A percentile compares a stretch with the other conserved stretches of the same genome.
Conservation (phyloP, 257 asterid species). For the Salvia splendens region DNA sequence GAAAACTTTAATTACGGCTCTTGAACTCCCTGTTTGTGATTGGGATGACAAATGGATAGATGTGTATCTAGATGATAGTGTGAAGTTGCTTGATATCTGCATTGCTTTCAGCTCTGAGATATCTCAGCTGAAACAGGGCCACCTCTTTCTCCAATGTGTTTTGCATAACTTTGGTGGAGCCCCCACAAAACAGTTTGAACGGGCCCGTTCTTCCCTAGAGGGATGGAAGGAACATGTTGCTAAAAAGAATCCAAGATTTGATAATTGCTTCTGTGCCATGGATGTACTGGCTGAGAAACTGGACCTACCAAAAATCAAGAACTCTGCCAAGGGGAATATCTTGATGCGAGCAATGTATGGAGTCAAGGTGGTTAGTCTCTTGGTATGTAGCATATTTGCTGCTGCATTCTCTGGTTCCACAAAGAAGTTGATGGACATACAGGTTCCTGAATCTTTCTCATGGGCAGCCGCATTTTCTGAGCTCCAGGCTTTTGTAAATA, state of each 20-base stretch:
- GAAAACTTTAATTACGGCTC: conserved; percentile 61
- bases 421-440: conserved; percentile 57
- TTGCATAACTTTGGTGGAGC: conserved; percentile 47
- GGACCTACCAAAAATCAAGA: conserved; percentile 78
- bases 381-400: conserved; percentile 66
- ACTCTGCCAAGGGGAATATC: conserved; percentile 77
- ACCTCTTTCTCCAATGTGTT: conserved; percentile 65
- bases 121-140: conserved; percentile 72
- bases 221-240: conserved; percentile 70
- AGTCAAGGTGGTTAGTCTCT: conserved; percentile 62
- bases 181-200: conserved; percentile 49
- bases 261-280: conserved; percentile 61
- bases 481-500: conserved; percentile 54
- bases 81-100: conserved; percentile 77
- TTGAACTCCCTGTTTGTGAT: conserved; percentile 69
- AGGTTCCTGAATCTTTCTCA: conserved; percentile 43
- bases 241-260: conserved; percentile 63
- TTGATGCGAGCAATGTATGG: conserved; percentile 89
- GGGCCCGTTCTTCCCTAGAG: conserved; percentile 65
- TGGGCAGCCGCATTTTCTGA: conserved; percentile 66
- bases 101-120: conserved; percentile 78
- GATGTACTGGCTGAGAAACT: conserved; percentile 59
- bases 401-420: conserved; percentile 73
- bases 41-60: conserved; percentile 95
- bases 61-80: conserved; percentile 73